Base-by-base conservation (phyloP, 805 yeast genomes). In the Priceomyces medius region DNA sequence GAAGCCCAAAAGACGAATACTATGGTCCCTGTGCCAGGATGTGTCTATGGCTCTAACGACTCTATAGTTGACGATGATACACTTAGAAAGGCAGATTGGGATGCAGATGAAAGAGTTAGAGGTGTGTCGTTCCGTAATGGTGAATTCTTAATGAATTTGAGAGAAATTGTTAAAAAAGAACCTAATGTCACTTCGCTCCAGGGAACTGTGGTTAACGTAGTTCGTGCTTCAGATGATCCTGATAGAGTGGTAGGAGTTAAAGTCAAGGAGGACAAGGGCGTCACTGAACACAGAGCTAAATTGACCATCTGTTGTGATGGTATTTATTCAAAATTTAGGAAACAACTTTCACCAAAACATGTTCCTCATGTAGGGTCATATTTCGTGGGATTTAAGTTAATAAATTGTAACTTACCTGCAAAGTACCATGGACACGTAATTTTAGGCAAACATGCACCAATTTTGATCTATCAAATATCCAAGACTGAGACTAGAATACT, bases 91-190 rank as follows among this genome's bases (percentile, higher is more conserved):
- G 54, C 61, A 24, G 80, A 71, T 6, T 85, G 82, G 77, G 89
- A 85, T 45, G 68, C 66, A 10, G 76, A 68, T 48, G 80, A 77
- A 42, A 64, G 74, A 3, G 77, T 76, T 3, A 63, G 74, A 51
- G 99, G 99, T 42, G 85, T 86, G 3, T 84, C 96, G 1, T 89
- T 93, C 68, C 96, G 88, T 54, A 97, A 93, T 59, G 99, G 99
- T 16, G 81, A 80, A 43, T 93, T 93, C 55, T 74, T 93, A 39
- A 69, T 71, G 61, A 88, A 88, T 56, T 72, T 93, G 49, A 77
- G 99, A 50, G 56, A 59, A 10, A 79, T 85, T n/a, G 90, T 86
- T 16, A 70, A 74, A 37, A 59, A 58, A 7, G 93, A 89, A 52
- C 73, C 78, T 31, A 88, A 89, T 53, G 86, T 91, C 14, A 82